Evolutionary conservation across 2,329 filamentous ascomycete species (phyloP).

Genomic region (Colletotrichum falcatum): DNA sequence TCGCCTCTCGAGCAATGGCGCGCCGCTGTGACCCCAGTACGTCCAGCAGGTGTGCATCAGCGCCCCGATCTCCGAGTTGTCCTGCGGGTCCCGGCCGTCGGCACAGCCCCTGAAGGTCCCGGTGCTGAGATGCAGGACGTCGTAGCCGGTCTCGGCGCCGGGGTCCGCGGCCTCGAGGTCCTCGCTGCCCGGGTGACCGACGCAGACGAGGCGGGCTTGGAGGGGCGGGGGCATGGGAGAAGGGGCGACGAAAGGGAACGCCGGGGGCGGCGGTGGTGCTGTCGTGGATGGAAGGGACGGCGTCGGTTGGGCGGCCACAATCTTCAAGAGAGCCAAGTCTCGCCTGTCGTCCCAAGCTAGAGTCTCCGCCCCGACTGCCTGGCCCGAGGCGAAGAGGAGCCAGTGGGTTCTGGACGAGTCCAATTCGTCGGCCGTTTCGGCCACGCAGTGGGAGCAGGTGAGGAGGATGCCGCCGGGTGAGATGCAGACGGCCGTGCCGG

Average conservation of each 20-base stretch:
- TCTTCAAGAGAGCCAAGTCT: slow-evolving; percentile 60
- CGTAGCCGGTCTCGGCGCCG: slow-evolving; percentile 56
- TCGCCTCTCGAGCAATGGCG: slow-evolving; percentile 57
- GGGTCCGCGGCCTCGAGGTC: slow-evolving; percentile 56
- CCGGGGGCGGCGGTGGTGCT: not conserved
- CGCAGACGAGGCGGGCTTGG: slow-evolving; percentile 47
- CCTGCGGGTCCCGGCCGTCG: slow-evolving; percentile 55
- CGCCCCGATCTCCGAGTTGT: slow-evolving; percentile 64
- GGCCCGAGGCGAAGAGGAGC: slow-evolving; percentile 58
- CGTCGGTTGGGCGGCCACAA: slow-evolving; percentile 47
- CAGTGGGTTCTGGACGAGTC: slow-evolving; percentile 49
- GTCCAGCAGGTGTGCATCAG: slow-evolving; percentile 68
- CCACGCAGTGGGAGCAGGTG: slow-evolving; percentile 64
- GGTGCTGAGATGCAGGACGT: slow-evolving; percentile 59
- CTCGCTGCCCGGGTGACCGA: slow-evolving; percentile 52
- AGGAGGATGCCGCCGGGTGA: slow-evolving; percentile 57
- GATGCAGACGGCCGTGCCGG: slow-evolving; percentile 64
- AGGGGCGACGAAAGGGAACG: slow-evolving; percentile 44
- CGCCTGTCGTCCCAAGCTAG: slow-evolving; percentile 55
- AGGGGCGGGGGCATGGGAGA: slow-evolving; percentile 40
- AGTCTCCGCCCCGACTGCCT: slow-evolving; percentile 53
- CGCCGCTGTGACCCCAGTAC: slow-evolving; percentile 68
- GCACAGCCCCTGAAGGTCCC: slow-evolving; percentile 56
- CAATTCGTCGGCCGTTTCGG: slow-evolving; percentile 54
- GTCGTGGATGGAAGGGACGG: slow-evolving; percentile 8